phyloP scores from a whole-genome alignment of 2,329 filamentous ascomycete genomes.

The Alternaria infectoria region DNA sequence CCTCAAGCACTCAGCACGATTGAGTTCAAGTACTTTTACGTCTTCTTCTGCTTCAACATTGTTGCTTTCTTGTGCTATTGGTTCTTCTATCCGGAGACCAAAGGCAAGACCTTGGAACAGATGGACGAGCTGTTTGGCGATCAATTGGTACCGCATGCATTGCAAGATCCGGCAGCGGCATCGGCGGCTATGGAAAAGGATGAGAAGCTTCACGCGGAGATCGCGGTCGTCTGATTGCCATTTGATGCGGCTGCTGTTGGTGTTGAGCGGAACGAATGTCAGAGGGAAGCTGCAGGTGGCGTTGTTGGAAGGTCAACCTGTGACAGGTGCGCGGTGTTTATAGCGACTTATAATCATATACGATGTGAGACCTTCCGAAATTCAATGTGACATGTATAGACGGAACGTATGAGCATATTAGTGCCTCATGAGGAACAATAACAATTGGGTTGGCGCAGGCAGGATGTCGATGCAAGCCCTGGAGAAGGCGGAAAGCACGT shows the following conservation, averaged over 20 bases:
- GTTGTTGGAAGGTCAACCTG: background rate
- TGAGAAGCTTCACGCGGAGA: conserved; percentile 17
- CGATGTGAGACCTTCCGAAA: background rate
- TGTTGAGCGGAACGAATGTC: background rate
- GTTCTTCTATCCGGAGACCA: conserved; percentile 42
- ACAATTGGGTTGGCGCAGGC: background rate
- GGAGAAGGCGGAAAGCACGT: background rate
- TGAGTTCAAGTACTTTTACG: conserved; percentile 57
- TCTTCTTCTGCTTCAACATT: conserved; percentile 54
- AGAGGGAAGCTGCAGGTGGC: background rate
- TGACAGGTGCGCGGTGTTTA: background rate
- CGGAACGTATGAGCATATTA: background rate
- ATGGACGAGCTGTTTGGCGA: conserved; percentile 43
- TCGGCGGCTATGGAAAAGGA: conserved; percentile 35
- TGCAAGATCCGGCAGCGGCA: conserved; percentile 42
- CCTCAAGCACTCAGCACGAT: conserved; percentile 47
- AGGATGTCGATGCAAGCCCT: background rate
- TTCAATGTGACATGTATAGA: background rate
- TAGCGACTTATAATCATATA: background rate
- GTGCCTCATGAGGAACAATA: background rate
- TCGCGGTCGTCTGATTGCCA: background rate
- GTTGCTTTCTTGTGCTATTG: conserved; percentile 35
- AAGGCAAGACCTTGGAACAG: conserved; percentile 36
- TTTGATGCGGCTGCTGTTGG: accelerated
- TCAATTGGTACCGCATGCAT: conserved; percentile 46